Evolutionary conservation across 169 alveolate genomes (phyloP), one percentile per base, ranked within the genome.

Genomic region (Cryptosporidium sp.): DNA sequence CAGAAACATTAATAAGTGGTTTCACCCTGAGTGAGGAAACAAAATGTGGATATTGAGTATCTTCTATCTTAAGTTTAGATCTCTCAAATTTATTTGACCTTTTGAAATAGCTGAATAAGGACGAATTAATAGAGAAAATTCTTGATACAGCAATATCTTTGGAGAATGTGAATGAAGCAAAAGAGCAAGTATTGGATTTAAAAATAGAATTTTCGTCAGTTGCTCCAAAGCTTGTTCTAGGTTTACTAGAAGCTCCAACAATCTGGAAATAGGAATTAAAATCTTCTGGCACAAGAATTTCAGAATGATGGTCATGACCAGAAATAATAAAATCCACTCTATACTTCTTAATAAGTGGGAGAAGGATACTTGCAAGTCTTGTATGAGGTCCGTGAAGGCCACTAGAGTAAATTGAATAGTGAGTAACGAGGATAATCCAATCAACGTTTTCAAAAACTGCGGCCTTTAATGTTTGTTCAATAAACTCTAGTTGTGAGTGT

Each of bases 381-480:
- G 52, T 31, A 61, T 80, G 89, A 10, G 89, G 89, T 14, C 89
- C 89, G 23, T 80, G 89, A 67, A 67, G 45, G 35, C 89, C 89
- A 42, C 89, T 80, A 2, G 89, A 80, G 26, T 42, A 80, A 44
- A 80, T 62, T 80, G 89, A 65, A 80, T 80, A 80, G 18, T 80
- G 89, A 45, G 73, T 80, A 62, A 80, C 75, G 3, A 80, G 69
- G 8, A 62, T 62, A 18, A 80, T 80, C 89, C 89, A 80, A 29
- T 80, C 89, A 26, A 80, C 75, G 2, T 42, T n/a, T 9, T 80
- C 65, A 62, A 18, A 37, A 29, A 60, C 26, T 6, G 80, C 56
- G 12, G 89, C 89, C 68, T 48, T 80, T 14, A 80, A 58, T 3
- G 75, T 33, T 44, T 65, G 69, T 62, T 80, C 89, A 26, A 80